Evolutionary conservation across 2,329 filamentous ascomycete genomes (phyloP), one percentile per base, ranked within the genome.

Genomic region (Chaetothyriales sp.): DNA sequence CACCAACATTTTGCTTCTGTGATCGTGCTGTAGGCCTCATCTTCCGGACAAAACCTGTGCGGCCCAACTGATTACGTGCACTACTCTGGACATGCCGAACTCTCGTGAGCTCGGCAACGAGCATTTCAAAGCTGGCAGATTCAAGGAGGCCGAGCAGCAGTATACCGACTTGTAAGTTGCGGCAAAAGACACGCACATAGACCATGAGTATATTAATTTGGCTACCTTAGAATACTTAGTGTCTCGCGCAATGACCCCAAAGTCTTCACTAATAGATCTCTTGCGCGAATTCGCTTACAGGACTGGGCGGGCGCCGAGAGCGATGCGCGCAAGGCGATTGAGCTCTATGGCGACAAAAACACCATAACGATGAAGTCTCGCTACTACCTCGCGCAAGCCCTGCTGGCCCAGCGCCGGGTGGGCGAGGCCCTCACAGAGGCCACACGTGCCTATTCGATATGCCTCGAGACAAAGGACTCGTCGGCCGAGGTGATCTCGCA

Each of bases 241-340:
- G 80, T 82, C 64, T 86, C 94, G 67, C 77, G 85, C 3, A 77
- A 73, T 51, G 92, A 94, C 64, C 80, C 85, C 1, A 74, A 84
- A 28, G 77, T 95, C 48, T 95, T 89, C 70, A 90, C 88, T 43
- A 97, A 95, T 70, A 86, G 89, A 50, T 86, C 89, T 49, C 85
- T 95, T 70, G 82, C 85, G 2, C 80, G 89, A 43, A 74, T 92
- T 53, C 86, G 85, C 68, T 77, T 94, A 19, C 70, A 76, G 54
- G 74, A 80, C 60, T 94, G 83, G 79, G 77, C 86, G 28, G 81
- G 76, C 8, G 88, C 84, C 47, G 82, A 92, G 57, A 73, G 80
- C 54, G 89, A 95, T 68, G 90, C 89, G 64, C 69, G 83, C 50
- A 74, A 80, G 49, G 88, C 85, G 57, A 82, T 95, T 48, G 75